A percentile compares a stretch with the other conserved stretches of the same genome.
Conservation (phyloP, 1,284 basidiomycete genomes). For the Bondarzewia mesenterica region DNA sequence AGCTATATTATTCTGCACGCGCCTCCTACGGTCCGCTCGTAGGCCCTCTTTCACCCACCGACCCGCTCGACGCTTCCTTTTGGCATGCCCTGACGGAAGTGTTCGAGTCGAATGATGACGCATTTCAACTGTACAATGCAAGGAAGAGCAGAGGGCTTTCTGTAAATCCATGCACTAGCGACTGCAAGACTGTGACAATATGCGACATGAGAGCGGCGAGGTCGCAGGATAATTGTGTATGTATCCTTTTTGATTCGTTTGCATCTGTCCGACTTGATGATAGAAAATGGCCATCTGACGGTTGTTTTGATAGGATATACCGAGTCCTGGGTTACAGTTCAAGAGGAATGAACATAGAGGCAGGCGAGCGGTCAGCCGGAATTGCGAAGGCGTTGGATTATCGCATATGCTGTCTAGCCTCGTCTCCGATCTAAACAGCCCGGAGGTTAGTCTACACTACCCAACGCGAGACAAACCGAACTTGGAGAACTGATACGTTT, state of each 20-base stretch:
- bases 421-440: no score
- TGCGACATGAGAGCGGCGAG: constrained; percentile 42
- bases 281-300: neutral
- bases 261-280: neutral
- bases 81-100: constrained; percentile 56
- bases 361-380: no score
- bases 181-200: constrained; percentile 36
- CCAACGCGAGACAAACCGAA: no score
- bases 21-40: constrained; percentile 39
- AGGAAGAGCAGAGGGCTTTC: constrained; percentile 32
- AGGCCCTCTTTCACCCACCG: constrained; percentile 18
- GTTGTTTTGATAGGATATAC: neutral
- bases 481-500: no score
- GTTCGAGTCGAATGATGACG: constrained; percentile 38
- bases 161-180: constrained; percentile 29
- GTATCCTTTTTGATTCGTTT: constrained; percentile 15
- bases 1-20: constrained; percentile 49
- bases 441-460: no score
- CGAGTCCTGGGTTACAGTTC: neutral
- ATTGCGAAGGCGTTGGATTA: no score
- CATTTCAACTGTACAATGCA: constrained; percentile 37
- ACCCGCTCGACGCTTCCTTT: constrained; percentile 36
- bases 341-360: neutral
- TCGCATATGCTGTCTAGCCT: no score
- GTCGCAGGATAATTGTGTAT: constrained; percentile 42